phyloP scores from a whole-genome alignment of 2,329 filamentous ascomycete genomes.

The Aphanocladium album region DNA sequence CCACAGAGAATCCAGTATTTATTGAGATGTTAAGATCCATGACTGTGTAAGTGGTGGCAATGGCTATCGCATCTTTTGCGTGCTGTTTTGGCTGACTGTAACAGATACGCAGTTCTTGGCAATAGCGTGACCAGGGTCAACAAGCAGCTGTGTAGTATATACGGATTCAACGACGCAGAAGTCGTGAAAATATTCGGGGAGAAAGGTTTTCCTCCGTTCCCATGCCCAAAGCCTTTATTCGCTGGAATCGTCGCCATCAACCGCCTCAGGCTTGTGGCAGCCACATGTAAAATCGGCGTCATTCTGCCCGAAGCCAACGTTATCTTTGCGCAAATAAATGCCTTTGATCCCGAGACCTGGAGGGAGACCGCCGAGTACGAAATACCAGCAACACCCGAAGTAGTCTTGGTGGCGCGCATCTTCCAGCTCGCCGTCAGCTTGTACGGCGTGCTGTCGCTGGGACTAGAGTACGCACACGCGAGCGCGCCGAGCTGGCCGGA shows the following conservation, averaged over 20 bases:
- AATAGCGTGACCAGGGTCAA: conserved; percentile 2
- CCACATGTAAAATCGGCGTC: neutral
- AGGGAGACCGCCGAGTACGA: neutral
- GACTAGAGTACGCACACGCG: neutral
- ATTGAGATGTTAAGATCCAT: conserved; percentile 3
- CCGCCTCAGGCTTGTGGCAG: neutral
- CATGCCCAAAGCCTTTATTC: conserved; percentile 2
- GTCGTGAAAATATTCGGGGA: neutral
- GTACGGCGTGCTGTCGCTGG: conserved; percentile 1
- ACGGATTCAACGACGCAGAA: conserved; percentile 2
- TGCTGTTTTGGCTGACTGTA: neutral
- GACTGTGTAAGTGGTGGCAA: neutral
- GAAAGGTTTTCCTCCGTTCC: neutral
- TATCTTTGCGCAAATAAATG: neutral
- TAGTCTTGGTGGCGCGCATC: neutral
- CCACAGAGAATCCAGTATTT: conserved; percentile 4
- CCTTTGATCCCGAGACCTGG: neutral
- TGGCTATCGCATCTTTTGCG: neutral
- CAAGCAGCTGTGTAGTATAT: conserved; percentile 2
- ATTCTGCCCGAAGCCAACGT: neutral
- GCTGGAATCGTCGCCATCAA: conserved; percentile 9
- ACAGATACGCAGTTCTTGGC: neutral
- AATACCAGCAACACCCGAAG: conserved; percentile 3
- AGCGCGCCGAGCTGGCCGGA: neutral
- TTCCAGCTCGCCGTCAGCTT: conserved; percentile 9